Conservation (phyloP, 2,329 filamentous ascomycete genomes). For the Neophaeococcomyces mojaviensis region DNA sequence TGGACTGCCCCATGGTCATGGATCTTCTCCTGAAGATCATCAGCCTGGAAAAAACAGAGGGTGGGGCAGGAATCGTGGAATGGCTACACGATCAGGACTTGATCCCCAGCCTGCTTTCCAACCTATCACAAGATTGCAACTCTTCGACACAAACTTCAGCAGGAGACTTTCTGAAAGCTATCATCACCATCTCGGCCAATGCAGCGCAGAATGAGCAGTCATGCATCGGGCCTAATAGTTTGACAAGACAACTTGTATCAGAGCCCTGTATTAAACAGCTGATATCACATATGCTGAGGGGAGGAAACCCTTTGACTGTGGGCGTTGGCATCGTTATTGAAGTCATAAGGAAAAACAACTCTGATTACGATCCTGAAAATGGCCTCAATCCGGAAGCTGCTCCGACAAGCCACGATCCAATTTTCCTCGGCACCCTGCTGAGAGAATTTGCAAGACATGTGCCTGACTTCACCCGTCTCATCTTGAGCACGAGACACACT, state of each 20-base stretch:
- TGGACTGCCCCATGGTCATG: constrained; percentile 98
- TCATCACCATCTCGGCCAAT: constrained; percentile 97
- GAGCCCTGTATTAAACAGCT: constrained; percentile 72
- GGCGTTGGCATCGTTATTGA: constrained; percentile 97
- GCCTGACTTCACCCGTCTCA: constrained; percentile 85
- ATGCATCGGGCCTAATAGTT: constrained; percentile 96
- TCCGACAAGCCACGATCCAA: constrained; percentile 82
- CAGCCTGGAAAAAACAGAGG: constrained; percentile 85
- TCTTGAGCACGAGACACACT: constrained; percentile 63
- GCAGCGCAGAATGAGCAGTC: constrained; percentile 96
- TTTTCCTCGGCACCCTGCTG: constrained; percentile 86
- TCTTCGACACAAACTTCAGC: constrained; percentile 93
- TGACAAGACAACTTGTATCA: constrained; percentile 91
- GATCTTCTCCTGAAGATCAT: constrained; percentile 95
- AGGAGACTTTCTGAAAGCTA: constrained; percentile 95
- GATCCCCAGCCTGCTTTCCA: constrained; percentile 78
- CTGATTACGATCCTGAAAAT: constrained; percentile 92
- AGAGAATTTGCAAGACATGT: constrained; percentile 85
- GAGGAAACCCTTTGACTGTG: constrained; percentile 89
- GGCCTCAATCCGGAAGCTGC: constrained; percentile 69
- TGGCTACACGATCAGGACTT: constrained; percentile 89
- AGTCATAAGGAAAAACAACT: constrained; percentile 98
- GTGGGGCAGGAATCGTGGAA: constrained; percentile 87
- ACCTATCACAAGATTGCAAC: constrained; percentile 74
- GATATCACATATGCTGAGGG: constrained; percentile 85